Evolutionary conservation across 805 yeast species (phyloP), one percentile per base, ranked within the genome.

Genomic region (Zygoascus tannicola): DNA sequence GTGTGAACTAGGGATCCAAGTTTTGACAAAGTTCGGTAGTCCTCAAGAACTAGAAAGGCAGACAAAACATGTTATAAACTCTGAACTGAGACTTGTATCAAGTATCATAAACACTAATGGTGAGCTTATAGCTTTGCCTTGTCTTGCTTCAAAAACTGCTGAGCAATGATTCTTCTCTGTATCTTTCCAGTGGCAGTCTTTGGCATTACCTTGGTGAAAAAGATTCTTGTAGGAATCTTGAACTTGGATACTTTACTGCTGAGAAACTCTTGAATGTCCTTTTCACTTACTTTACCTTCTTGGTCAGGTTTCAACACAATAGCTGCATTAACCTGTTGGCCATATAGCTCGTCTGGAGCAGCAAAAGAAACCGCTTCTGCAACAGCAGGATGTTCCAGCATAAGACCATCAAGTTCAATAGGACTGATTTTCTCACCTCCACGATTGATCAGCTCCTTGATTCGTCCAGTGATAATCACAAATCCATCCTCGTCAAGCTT

Each of bases 361-460:
- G 81, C 87, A 56, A 79, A 81, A 3, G 80, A 68, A 15, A 81
- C 87, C 21, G 83, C 86, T 56, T 81, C 87, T 19, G 71, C 67
- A 12, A 81, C 76, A n/a, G 69, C 71, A 0, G 80, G 80, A 55
- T 78, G 74, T 38, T 74, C 65, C n/a, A 78, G 64, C 67, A 81
- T 60, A 7, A 72, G 70, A 38, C 77, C 71, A 53, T 81, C 88
- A 22, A 81, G 63, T 58, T 81, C 88, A 49, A 78, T 71, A 4
- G 88, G 88, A 2, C 83, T 74, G 48, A 81, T 80, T 60, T 81
- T 81, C 62, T 81, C 88, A 45, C 88, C 88, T 20, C 85, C 88
- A 41, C 86, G 73, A 58, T 80, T 81, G 55, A 81, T 81, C 52
- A 81, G 66, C 60, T 81, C 88, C 60, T 81, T 81, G 52, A 81